Conservation (phyloP, 495 filamentous ascomycete species). For the Aspergillus steynii region DNA sequence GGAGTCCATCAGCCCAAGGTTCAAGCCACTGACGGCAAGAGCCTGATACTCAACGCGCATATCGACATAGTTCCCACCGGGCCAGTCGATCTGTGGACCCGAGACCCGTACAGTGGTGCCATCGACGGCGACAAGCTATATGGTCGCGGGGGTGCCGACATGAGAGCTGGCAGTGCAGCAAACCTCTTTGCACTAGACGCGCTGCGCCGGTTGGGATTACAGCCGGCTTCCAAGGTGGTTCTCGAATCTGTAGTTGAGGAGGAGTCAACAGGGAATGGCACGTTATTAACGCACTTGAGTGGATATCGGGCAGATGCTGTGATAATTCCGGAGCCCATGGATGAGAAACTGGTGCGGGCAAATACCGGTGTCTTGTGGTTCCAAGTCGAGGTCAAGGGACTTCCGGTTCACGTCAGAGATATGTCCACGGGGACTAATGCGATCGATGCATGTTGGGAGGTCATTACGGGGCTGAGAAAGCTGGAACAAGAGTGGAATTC, state of each 20-base stretch:
- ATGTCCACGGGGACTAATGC: conserved; percentile 7
- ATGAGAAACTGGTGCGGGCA: conserved; percentile 9
- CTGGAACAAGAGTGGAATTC: conserved; percentile 11
- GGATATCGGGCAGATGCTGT: conserved; percentile 8
- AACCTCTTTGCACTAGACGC: conserved; percentile 9
- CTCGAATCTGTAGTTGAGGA: conserved; percentile 10
- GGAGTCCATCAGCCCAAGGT: conserved; percentile 4
- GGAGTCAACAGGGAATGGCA: conserved; percentile 8
- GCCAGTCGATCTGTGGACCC: conserved; percentile 6
- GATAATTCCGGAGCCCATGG: conserved; percentile 10
- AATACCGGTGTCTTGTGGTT: conserved; percentile 10
- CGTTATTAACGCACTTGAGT: conserved; percentile 4
- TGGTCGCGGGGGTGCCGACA: conserved; percentile 7
- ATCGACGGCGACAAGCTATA: conserved; percentile 8
- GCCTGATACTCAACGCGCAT: conserved; percentile 8
- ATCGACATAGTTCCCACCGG: conserved; percentile 7
- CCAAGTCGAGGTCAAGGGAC: conserved; percentile 7
- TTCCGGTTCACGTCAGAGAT: conserved; percentile 9
- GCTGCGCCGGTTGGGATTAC: conserved; percentile 2
- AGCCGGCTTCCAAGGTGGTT: conserved; percentile 8
- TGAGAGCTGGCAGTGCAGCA: conserved; percentile 6
- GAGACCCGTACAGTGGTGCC: conserved; percentile 5
- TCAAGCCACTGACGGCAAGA: conserved; percentile 4
- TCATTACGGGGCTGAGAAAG: conserved; percentile 1
- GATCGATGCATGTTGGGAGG: conserved; percentile 8